Conservation (phyloP, 805 yeast genomes). For the Candida xyloterini region DNA sequence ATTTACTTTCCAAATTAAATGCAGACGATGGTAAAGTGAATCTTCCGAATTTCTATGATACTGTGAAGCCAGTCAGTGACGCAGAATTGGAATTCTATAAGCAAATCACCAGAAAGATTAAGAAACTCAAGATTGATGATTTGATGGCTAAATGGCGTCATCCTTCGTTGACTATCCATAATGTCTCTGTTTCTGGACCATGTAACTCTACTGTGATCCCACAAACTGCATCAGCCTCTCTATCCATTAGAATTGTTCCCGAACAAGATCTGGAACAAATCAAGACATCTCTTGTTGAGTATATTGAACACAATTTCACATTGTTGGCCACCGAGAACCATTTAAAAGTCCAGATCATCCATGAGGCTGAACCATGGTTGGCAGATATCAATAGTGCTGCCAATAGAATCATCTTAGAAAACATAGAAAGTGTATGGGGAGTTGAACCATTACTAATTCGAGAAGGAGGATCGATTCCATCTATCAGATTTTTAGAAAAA, state of each 20-base stretch:
- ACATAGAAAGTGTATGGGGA: conserved; percentile 70
- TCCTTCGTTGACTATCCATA: conserved; percentile 87
- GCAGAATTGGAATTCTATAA: conserved; percentile 62
- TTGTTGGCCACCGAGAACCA: conserved; percentile 58
- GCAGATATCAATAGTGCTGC: conserved; percentile 80
- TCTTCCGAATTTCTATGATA: conserved; percentile 69
- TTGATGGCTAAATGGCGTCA: conserved; percentile 81
- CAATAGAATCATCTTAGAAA: conserved; percentile 62
- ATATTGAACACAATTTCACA: conserved; percentile 47
- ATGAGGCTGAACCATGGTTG: conserved; percentile 95
- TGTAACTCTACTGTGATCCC: conserved; percentile 89
- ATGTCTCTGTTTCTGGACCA: conserved; percentile 85
- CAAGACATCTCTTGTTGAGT: conserved; percentile 46
- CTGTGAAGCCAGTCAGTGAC: conserved; percentile 54
- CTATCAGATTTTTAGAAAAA: conserved; percentile 80
- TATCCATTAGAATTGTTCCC: conserved; percentile 88
- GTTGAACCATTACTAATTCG: conserved; percentile 80
- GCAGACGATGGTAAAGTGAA: conserved; percentile 51
- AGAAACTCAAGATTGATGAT: conserved; percentile 38
- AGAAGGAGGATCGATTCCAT: conserved; percentile 97
- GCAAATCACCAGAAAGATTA: conserved; percentile 47
- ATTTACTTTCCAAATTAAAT: conserved; percentile 62
- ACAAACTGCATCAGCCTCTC: conserved; percentile 65
- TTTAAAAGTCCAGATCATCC: conserved; percentile 57
- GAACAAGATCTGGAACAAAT: conserved; percentile 68